phyloP scores from a whole-genome alignment of 371 early-diverging fungal genomes.

The Chytridium lagenaria region DNA sequence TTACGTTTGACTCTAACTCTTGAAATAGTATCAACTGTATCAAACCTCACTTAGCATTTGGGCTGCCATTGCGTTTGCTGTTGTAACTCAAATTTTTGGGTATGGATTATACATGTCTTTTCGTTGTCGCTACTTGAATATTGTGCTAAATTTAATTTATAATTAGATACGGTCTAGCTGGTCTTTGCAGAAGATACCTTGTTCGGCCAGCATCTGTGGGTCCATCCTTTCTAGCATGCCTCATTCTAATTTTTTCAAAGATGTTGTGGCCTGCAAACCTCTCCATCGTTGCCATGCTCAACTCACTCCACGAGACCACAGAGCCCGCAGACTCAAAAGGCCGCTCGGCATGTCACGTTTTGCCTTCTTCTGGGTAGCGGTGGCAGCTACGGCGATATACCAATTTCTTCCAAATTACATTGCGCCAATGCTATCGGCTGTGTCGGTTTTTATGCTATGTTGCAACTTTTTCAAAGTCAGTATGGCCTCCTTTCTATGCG shows the following conservation, averaged over 20 bases:
- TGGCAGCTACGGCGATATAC: constrained; percentile 62
- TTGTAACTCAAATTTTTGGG: constrained; percentile 22
- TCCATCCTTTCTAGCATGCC: too few species aligned
- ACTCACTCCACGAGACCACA: constrained; percentile 19
- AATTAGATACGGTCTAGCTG: too few species aligned
- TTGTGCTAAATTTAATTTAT: too few species aligned
- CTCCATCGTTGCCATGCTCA: constrained; percentile 46
- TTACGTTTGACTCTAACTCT: too few species aligned
- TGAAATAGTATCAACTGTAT: constrained; percentile 23
- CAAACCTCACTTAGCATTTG: constrained; percentile 2
- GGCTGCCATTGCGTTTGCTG: constrained; percentile 4
- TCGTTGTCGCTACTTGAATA: too few species aligned
- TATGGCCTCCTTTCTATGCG: too few species aligned
- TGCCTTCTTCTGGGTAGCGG: constrained; percentile 69
- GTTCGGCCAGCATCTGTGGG: constrained; percentile 22
- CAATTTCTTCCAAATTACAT: constrained; percentile 67
- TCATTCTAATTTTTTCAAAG: too few species aligned
- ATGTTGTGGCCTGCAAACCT: constrained; percentile 58
- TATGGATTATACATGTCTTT: too few species aligned
- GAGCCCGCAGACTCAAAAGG: neutral
- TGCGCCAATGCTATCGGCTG: constrained; percentile 59
- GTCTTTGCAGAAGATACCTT: constrained; percentile 23
- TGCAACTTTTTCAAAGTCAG: constrained; percentile 70
- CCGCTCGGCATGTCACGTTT: constrained; percentile 42
- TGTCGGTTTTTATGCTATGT: constrained; percentile 63